phyloP scores from a whole-genome alignment of 306 rosid species.

The Fragaria ananassa region DNA sequence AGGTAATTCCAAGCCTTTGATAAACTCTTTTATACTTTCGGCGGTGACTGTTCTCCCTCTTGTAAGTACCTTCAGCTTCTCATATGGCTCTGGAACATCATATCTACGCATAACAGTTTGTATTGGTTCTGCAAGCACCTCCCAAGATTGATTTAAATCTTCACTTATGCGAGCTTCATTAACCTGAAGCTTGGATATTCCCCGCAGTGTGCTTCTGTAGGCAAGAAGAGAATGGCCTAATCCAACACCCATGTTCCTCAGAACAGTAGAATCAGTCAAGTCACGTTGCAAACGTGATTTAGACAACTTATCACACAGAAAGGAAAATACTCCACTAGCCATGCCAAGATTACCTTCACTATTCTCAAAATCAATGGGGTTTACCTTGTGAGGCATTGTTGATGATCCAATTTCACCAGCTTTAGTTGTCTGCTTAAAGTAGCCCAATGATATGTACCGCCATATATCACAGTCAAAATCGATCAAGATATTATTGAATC shows the following conservation, averaged over 20 bases:
- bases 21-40: conserved; percentile 73
- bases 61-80: conserved; percentile 80
- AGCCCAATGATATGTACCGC: conserved; percentile 88
- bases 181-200: conserved; percentile 84
- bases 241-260: conserved; percentile 87
- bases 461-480: conserved; percentile 88
- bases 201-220: conserved; percentile 78
- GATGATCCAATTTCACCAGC: conserved; percentile 90
- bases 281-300: conserved; percentile 82
- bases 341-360: conserved; percentile 93
- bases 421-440: conserved; percentile 27
- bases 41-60: conserved; percentile 76
- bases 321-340: conserved; percentile 69
- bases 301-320: conserved; percentile 75
- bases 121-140: conserved; percentile 95
- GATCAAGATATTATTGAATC: conserved; percentile 66
- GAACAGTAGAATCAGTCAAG: conserved; percentile 93
- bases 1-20: conserved; percentile 70
- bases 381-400: conserved; percentile 96
- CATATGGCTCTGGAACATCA: conserved; percentile 92
- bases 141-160: conserved; percentile 86
- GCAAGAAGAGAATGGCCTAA: conserved; percentile 92
- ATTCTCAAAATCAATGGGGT: conserved; percentile 95
- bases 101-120: conserved; percentile 96
- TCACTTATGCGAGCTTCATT: conserved; percentile 70